Base-by-base conservation (phyloP, 495 filamentous ascomycete genomes). In the Chaetomium fimeti region DNA sequence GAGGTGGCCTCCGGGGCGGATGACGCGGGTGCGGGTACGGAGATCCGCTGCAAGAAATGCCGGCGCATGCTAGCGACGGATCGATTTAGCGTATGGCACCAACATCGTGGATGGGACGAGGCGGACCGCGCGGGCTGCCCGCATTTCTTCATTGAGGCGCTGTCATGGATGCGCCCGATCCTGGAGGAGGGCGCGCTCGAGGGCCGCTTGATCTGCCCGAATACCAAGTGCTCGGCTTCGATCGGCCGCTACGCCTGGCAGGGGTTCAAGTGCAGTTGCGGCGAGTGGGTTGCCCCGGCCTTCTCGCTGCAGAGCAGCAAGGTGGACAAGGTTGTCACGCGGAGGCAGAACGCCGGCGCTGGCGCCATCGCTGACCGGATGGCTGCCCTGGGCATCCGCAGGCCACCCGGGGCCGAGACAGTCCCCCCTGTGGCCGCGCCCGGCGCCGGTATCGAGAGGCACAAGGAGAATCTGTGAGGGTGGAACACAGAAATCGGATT, bases 201-300 rank as follows among this genome's bases (percentile, higher is more conserved):
- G 13, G 93, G 93, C 11, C 87, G 92, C 29, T 75, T 98, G 47
- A 87, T 87, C 47, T 97, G 93, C 72, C 91, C 93, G 29, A 89
- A 88, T 67, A 40, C 71, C 0, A 89, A 88, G 67, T 97, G 94
- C 71, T 77, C 78, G 49, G 85, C 88, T 22, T 91, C 92, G 54
- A 85, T 98, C 25, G 94, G 95, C 48, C 88, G 93, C 66, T 97
- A 97, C 69, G 89, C 92, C 32, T 98, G 95, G 93, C 90, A 95
- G 71, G 94, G 95, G 60, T 86, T 97, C 79, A 88, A 85, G 75
- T 98, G 94, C 78, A 96, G 88, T 67, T 98, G 94, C 75, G 87
- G 88, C 43, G 84, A 89, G 38, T 97, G 95, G 92, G 81, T 96
- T 12, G 87, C 91, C 22, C 95, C 95, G n/a, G 92, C 89, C 11